These are phyloP conservation scores for Penicillium soppii DNA, from an alignment of 495 filamentous ascomycete genomes.

Conservation along the genomic window DNA sequence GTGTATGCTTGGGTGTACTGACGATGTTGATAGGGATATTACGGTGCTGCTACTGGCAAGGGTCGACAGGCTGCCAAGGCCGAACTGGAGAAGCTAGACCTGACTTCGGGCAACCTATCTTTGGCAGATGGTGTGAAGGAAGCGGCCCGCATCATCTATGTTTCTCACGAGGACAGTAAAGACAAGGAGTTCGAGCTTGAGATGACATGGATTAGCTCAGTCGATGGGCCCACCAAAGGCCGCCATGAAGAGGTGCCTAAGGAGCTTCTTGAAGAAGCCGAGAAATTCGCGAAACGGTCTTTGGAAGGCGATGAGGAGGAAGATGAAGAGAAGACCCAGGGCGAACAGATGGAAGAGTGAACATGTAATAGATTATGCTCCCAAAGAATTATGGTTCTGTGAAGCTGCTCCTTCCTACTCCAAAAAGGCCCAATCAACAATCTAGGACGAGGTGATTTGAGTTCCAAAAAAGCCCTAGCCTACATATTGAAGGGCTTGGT, in stretches of 20 bases:
- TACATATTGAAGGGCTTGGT: too few species aligned
- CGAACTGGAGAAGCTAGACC: constrained; percentile 94
- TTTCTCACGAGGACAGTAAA: constrained; percentile 94
- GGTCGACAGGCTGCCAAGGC: constrained; percentile 94
- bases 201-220: constrained; percentile 93
- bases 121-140: constrained; percentile 90
- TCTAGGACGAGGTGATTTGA: background rate
- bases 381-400: constrained; percentile 17
- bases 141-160: constrained; percentile 92
- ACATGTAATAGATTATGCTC: constrained; percentile 19
- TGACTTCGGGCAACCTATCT: constrained; percentile 72
- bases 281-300: constrained; percentile 72
- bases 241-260: constrained; percentile 89
- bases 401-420: background rate
- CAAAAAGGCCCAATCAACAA: constrained; percentile 7
- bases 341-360: constrained; percentile 78
- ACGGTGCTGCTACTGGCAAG: constrained; percentile 95
- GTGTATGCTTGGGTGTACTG: background rate
- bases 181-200: constrained; percentile 99
- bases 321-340: constrained; percentile 60
- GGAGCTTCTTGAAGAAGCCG: constrained; percentile 84
- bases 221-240: constrained; percentile 83
- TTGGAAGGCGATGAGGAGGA: constrained; percentile 72
- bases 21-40: constrained; percentile 68
- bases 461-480: background rate